Evolutionary conservation across 2,329 filamentous ascomycete genomes (phyloP).

Genomic region (Aspergillus puulaauensis): DNA sequence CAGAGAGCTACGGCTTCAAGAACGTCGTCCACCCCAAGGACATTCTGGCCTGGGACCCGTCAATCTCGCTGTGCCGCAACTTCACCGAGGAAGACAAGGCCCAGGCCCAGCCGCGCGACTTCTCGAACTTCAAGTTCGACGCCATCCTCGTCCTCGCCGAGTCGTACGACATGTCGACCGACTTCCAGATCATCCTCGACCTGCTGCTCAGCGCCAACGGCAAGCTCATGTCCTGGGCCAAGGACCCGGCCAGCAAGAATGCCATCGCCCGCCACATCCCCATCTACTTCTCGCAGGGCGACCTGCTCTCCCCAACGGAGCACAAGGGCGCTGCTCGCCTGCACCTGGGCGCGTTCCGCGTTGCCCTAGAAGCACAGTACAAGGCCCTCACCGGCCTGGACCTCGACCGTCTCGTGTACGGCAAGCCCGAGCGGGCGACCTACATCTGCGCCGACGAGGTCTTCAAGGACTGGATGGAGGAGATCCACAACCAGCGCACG

Average conservation of each 20-base stretch:
- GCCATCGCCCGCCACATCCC: conserved; percentile 63
- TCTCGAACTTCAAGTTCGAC: conserved; percentile 69
- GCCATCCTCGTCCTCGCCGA: conserved; percentile 75
- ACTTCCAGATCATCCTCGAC: conserved; percentile 76
- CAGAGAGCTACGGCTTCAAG: conserved; percentile 72
- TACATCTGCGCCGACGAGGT: conserved; percentile 78
- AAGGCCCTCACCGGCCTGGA: conserved; percentile 65
- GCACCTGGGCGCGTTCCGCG: conserved; percentile 72
- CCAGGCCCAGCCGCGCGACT: conserved; percentile 68
- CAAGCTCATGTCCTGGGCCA: conserved; percentile 62
- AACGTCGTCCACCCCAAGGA: conserved; percentile 73
- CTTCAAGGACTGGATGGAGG: conserved; percentile 71
- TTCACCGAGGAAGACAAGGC: conserved; percentile 68
- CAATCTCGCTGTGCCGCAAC: conserved; percentile 66
- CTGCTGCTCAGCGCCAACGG: conserved; percentile 68
- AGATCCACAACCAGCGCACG: conserved; percentile 69
- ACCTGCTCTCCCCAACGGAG: conserved; percentile 64
- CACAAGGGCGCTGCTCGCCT: conserved; percentile 64
- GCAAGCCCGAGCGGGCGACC: conserved; percentile 72
- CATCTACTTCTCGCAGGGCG: conserved; percentile 71
- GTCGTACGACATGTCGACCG: conserved; percentile 71
- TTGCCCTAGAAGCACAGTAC: conserved; percentile 67
- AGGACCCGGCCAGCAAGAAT: conserved; percentile 51
- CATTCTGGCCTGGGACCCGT: conserved; percentile 68
- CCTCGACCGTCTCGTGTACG: conserved; percentile 73